Evolutionary conservation across 2,329 filamentous ascomycete genomes (phyloP).

Genomic region (Fusarium hainanense): DNA sequence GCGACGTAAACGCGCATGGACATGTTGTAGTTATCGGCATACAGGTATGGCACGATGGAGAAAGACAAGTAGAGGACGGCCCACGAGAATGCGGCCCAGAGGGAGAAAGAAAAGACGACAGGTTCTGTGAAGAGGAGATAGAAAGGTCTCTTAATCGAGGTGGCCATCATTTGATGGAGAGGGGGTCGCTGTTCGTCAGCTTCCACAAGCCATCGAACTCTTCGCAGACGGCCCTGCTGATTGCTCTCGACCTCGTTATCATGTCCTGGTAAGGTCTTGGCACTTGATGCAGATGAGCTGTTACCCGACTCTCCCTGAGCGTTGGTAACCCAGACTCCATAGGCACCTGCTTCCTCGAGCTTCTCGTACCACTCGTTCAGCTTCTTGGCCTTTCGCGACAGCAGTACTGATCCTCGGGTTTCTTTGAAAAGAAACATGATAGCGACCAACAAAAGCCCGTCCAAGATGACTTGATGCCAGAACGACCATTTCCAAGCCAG

Average conservation of each 20-base stretch:
- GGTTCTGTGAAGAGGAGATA: slow-evolving; percentile 80
- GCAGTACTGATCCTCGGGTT: slow-evolving; percentile 81
- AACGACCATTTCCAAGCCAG: slow-evolving; percentile 87
- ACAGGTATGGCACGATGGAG: slow-evolving; percentile 82
- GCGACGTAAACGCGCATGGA: slow-evolving; percentile 78
- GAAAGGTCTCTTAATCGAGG: slow-evolving; percentile 83
- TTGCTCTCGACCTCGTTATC: slow-evolving; percentile 17
- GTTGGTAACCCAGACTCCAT: slow-evolving; percentile 57
- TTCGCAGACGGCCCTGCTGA: slow-evolving; percentile 43
- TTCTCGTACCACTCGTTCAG: slow-evolving; percentile 84
- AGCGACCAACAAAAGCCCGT: slow-evolving; percentile 67
- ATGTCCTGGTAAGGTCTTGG: slow-evolving; percentile 25
- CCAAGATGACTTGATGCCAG: slow-evolving; percentile 82
- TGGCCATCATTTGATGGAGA: slow-evolving; percentile 74
- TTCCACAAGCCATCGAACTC: slow-evolving; percentile 83
- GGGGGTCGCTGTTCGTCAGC: slow-evolving; percentile 80
- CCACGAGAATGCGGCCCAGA: slow-evolving; percentile 93
- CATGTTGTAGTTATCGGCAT: slow-evolving; percentile 71
- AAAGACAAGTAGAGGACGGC: slow-evolving; percentile 89
- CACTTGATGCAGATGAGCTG: slow-evolving; percentile 40
- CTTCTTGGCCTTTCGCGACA: slow-evolving; percentile 77
- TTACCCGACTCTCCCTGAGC: slow-evolving; percentile 14
- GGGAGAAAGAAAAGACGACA: slow-evolving; percentile 85
- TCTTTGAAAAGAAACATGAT: slow-evolving; percentile 81
- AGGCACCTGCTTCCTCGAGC: slow-evolving; percentile 73